Conservation (phyloP, 2,329 filamentous ascomycete species). For the Mariannaea sp. region DNA sequence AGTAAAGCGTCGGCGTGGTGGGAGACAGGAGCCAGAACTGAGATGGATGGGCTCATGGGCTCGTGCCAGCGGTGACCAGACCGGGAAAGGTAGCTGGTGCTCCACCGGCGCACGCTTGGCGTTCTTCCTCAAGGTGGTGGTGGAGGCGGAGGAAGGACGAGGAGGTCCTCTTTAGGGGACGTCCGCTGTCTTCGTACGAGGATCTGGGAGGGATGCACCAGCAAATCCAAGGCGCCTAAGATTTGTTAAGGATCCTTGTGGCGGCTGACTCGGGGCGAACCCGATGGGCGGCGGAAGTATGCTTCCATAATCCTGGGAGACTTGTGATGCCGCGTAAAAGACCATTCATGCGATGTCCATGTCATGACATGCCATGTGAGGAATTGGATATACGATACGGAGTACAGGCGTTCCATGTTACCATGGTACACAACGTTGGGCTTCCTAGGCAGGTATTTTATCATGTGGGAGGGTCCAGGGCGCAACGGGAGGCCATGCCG, state of each 20-base stretch:
- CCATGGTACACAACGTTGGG: no score
- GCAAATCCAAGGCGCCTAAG: slow-evolving; percentile 26
- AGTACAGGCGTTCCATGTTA: slow-evolving; percentile 15
- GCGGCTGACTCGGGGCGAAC: slow-evolving; percentile 19
- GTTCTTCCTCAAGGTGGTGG: no score
- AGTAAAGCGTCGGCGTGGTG: slow-evolving; percentile 23
- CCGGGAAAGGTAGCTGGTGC: slow-evolving; percentile 18
- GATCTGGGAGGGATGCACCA: slow-evolving; percentile 13
- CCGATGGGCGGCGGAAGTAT: slow-evolving; percentile 28
- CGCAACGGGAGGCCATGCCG: slow-evolving; percentile 23
- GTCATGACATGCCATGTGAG: slow-evolving; percentile 27
- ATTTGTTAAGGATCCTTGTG: slow-evolving; percentile 16
- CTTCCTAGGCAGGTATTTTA: no score
- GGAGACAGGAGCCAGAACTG: slow-evolving; percentile 12
- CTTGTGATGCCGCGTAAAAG: slow-evolving; percentile 24
- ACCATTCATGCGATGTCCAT: slow-evolving; percentile 14
- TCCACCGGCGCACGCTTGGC: slow-evolving; percentile 24
- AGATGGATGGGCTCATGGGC: slow-evolving; percentile 28
- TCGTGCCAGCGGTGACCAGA: slow-evolving; percentile 31
- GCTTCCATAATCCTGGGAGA: slow-evolving; percentile 20
- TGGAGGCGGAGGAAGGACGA: no score
- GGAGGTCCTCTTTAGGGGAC: background rate
- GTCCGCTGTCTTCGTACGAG: background rate
- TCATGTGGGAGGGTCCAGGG: slow-evolving; percentile 19
- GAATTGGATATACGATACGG: slow-evolving; percentile 22